Evolutionary conservation across 306 rosid species (phyloP).

Genomic region (Styphnolobium japonicum): DNA sequence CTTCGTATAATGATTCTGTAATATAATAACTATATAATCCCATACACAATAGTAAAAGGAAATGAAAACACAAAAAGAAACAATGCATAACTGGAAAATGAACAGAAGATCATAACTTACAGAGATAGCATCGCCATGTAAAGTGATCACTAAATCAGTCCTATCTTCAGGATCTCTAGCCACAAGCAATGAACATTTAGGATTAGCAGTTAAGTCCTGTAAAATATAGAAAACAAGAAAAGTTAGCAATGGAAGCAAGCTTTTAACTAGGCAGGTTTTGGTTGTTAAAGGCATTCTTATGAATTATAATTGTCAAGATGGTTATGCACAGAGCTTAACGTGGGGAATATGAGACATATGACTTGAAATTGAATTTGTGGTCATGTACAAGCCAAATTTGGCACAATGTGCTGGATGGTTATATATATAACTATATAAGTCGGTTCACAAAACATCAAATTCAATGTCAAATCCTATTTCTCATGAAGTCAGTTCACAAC

Average conservation of each 20-base stretch:
- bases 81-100: background rate
- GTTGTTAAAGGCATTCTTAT: background rate
- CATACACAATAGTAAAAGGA: background rate
- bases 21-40: constrained; percentile 9
- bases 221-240: constrained; percentile 13
- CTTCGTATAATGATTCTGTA: constrained; percentile 2
- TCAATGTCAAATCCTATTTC: background rate
- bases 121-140: constrained; percentile 80
- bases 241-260: constrained; percentile 29
- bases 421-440: background rate
- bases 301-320: background rate
- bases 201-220: constrained; percentile 72
- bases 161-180: constrained; percentile 92
- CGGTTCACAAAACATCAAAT: constrained; percentile 2
- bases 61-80: background rate
- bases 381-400: background rate
- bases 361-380: background rate
- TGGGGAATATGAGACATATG: background rate
- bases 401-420: background rate
- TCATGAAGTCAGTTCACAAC: constrained; percentile 10
- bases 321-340: background rate
- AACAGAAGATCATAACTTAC: constrained; percentile 53
- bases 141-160: constrained; percentile 79
- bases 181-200: constrained; percentile 86
- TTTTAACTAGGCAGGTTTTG: background rate